Conservation (phyloP, 2,329 filamentous ascomycete species). For the Talaromyces islandicus region DNA sequence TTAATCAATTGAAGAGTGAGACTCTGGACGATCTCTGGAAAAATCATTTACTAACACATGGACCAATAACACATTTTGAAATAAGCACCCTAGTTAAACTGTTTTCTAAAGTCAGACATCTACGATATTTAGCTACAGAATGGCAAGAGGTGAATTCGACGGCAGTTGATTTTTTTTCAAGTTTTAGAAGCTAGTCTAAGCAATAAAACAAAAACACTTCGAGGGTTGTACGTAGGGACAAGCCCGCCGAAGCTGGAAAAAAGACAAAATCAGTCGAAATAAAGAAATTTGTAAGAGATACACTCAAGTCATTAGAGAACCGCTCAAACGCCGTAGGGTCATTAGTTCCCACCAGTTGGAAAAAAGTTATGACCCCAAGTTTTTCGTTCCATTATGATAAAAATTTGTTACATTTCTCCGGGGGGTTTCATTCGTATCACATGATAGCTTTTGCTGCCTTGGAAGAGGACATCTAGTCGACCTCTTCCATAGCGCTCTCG, state of each 20-base stretch:
- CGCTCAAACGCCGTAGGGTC: conserved; percentile 11
- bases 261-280: background rate
- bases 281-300: background rate
- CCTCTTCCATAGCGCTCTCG: conserved; percentile 99
- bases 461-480: conserved; percentile 63
- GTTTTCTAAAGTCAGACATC: too few species aligned
- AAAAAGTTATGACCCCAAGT: conserved; percentile 5
- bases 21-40: too few species aligned
- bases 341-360: conserved; percentile 6
- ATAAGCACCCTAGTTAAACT: too few species aligned
- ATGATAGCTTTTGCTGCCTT: conserved; percentile 1
- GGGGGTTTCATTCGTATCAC: conserved; percentile 8
- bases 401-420: conserved; percentile 6
- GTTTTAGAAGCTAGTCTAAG: background rate
- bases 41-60: too few species aligned
- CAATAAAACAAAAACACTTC: background rate
- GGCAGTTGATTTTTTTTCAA: background rate
- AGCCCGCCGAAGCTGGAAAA: background rate
- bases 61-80: too few species aligned
- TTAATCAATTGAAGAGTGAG: too few species aligned
- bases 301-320: conserved; percentile 1
- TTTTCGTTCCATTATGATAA: conserved; percentile 11
- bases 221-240: background rate
- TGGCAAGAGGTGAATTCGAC: background rate
- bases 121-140: background rate